Conservation (phyloP, 352 stramenopile genomes). For the Phytophthora rubi region DNA sequence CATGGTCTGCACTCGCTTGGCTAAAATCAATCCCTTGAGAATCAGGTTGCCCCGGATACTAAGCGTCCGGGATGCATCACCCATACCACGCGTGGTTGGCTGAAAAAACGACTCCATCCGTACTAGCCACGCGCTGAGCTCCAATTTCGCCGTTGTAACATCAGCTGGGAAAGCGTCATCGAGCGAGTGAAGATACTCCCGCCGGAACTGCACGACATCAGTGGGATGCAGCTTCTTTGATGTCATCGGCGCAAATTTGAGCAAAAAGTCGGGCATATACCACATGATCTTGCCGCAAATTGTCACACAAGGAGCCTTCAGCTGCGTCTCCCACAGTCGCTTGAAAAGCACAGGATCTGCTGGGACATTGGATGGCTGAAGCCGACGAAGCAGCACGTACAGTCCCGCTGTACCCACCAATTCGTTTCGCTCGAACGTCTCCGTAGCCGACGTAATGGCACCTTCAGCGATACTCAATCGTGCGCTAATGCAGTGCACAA, state of each 20-base stretch:
- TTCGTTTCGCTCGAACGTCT: conserved; percentile 90
- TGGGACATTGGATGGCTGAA: conserved; percentile 84
- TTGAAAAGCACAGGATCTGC: conserved; percentile 92
- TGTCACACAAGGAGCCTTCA: conserved; percentile 83
- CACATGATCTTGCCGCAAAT: conserved; percentile 87
- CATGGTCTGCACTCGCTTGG: conserved; percentile 89
- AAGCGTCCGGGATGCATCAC: conserved; percentile 73
- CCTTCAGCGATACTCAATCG: conserved; percentile 66
- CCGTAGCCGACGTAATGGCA: conserved; percentile 81
- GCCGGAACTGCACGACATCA: conserved; percentile 81
- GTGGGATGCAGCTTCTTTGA: conserved; percentile 84
- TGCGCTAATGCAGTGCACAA: conserved; percentile 84
- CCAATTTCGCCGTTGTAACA: conserved; percentile 80
- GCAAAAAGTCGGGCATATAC: conserved; percentile 88
- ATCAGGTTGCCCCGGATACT: conserved; percentile 90
- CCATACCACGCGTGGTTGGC: conserved; percentile 75
- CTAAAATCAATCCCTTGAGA: conserved; percentile 91
- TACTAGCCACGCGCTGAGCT: conserved; percentile 86
- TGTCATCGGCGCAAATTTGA: conserved; percentile 83
- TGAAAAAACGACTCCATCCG: conserved; percentile 91
- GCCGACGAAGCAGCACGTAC: conserved; percentile 88
- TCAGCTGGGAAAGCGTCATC: conserved; percentile 82
- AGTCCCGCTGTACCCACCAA: conserved; percentile 89
- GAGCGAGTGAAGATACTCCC: conserved; percentile 79
- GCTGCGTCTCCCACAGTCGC: conserved; percentile 88